These are phyloP conservation scores for Pisolithus thermaeus DNA, from an alignment of 1,284 basidiomycete species.

Conservation along the genomic window DNA sequence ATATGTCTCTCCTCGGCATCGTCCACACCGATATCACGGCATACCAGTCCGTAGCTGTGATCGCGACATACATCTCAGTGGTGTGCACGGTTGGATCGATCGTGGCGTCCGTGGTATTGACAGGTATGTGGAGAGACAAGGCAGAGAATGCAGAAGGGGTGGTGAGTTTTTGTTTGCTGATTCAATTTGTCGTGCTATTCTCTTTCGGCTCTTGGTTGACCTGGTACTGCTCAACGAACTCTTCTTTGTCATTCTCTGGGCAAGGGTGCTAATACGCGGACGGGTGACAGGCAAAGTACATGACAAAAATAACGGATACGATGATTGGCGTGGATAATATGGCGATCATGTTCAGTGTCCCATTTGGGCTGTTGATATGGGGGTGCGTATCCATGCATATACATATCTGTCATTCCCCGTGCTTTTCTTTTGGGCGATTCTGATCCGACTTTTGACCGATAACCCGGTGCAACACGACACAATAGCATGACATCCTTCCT, in stretches of 20 bases:
- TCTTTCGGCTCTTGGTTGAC: neutral
- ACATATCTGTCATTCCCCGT: no score
- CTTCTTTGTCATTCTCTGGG: no score
- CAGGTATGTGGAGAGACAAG: slow-evolving; percentile 1
- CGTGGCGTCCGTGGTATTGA: slow-evolving; percentile 7
- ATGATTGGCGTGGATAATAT: slow-evolving; percentile 14
- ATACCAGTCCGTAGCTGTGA: neutral
- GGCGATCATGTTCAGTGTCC: slow-evolving; percentile 20
- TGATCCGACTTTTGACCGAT: neutral
- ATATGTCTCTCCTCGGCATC: slow-evolving; percentile 7
- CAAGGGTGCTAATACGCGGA: no score
- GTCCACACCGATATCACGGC: neutral
- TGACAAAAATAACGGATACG: slow-evolving; percentile 7
- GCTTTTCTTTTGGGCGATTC: neutral
- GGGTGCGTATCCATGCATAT: slow-evolving; percentile 10
- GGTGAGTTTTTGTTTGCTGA: slow-evolving; percentile 1
- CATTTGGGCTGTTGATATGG: slow-evolving; percentile 22
- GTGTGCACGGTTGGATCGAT: slow-evolving; percentile 9
- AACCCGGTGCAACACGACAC: neutral
- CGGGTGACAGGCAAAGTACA: slow-evolving; percentile 8
- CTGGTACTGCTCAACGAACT: neutral
- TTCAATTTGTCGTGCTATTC: neutral
- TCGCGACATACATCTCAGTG: slow-evolving; percentile 7
- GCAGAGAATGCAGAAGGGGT: neutral
- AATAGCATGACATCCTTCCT: slow-evolving; percentile 9